Evolutionary conservation across 768 basidiomycete genomes (phyloP).

Genomic region (Sutorius australiensis): DNA sequence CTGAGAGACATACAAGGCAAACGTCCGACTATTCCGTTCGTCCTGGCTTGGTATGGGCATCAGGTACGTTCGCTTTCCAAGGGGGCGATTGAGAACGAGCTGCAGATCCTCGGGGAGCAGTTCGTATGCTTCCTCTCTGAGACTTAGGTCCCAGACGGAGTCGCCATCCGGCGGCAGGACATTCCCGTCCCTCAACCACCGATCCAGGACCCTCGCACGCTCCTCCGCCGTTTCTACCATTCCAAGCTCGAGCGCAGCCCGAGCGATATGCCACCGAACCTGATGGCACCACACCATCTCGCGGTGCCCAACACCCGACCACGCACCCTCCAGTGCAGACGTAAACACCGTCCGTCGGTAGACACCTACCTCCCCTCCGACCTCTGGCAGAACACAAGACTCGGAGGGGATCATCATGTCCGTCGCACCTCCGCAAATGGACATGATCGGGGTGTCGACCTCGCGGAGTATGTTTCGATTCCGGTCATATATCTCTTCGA

Average conservation of each 20-base stretch:
- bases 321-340: conserved; percentile 82
- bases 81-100: conserved; percentile 45
- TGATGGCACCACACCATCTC: conserved; percentile 99
- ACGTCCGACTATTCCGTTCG: conserved; percentile 23
- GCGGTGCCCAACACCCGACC: conserved; percentile 93
- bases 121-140: conserved; percentile 29
- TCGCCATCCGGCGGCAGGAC: conserved; percentile 33
- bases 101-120: conserved; percentile 34
- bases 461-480: conserved; percentile 39
- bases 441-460: conserved; percentile 66
- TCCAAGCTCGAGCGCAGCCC: conserved; percentile 69
- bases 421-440: conserved; percentile 87
- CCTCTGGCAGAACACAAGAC: conserved; percentile 60
- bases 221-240: conserved; percentile 19
- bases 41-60: conserved; percentile 36
- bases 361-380: conserved; percentile 5
- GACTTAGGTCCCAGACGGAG: conserved; percentile 3
- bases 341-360: conserved; percentile 75
- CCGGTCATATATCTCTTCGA: conserved; percentile 66
- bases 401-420: conserved; percentile 94
- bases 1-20: conserved; percentile 58
- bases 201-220: conserved; percentile 44
- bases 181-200: conserved; percentile 68
- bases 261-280: conserved; percentile 84
- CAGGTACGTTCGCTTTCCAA: conserved; percentile 44